Evolutionary conservation across 2,329 filamentous ascomycete genomes (phyloP).

Genomic region (Trichophyton simii): DNA sequence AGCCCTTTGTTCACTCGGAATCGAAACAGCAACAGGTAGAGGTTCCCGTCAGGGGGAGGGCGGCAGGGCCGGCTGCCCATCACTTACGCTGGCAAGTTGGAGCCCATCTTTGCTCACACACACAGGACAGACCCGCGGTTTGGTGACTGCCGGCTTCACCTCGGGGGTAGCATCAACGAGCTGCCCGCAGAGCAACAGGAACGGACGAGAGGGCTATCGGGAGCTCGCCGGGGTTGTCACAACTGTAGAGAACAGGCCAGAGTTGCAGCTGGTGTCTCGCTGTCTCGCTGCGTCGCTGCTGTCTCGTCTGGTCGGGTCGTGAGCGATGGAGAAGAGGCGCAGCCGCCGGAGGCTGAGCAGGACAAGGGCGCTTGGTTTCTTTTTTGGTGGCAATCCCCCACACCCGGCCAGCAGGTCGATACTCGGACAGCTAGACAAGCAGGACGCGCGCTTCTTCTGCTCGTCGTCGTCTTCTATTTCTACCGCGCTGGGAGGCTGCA

Average conservation of each 20-base stretch:
- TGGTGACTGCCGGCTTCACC: conserved; percentile 2
- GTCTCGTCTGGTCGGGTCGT: too few species aligned
- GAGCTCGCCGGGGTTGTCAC: too few species aligned
- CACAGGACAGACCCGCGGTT: neutral
- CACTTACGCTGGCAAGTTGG: conserved; percentile 52
- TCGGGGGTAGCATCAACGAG: conserved; percentile 4
- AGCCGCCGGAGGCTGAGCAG: conserved; percentile 2
- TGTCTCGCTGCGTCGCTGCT: neutral
- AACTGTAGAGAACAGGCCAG: too few species aligned
- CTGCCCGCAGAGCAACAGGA: neutral
- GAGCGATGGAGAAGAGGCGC: neutral
- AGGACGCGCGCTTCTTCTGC: too few species aligned
- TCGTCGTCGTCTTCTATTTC: neutral
- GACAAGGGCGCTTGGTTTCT: neutral
- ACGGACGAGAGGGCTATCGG: neutral
- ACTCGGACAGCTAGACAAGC: too few species aligned
- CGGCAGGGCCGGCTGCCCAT: neutral
- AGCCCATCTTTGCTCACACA: conserved; percentile 34
- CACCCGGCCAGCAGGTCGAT: too few species aligned
- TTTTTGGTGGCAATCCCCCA: neutral
- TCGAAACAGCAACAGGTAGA: neutral
- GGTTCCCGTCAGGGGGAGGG: neutral
- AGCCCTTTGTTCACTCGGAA: too few species aligned
- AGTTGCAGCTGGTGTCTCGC: neutral
- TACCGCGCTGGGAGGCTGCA: neutral